Evolutionary conservation across 345 rosid species (phyloP).

Genomic region (Passiflora organensis): DNA sequence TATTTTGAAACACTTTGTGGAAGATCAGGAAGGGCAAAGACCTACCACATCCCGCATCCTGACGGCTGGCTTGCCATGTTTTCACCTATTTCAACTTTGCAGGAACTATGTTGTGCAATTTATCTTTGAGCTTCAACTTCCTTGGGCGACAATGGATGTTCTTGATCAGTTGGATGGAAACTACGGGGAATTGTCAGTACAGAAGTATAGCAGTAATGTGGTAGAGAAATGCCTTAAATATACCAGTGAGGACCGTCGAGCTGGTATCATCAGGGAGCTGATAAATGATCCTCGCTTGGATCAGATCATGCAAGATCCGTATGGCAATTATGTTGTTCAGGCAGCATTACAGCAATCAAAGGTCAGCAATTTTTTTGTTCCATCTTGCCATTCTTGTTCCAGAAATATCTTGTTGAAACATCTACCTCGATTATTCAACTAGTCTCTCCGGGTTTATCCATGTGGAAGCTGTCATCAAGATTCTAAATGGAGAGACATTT

Average conservation of each 20-base stretch:
- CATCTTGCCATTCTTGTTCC: not conserved
- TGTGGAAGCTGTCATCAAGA: no score
- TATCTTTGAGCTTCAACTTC: slow-evolving; percentile 56
- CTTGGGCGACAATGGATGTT: slow-evolving; percentile 46
- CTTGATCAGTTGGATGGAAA: slow-evolving; percentile 62
- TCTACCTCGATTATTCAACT: no score
- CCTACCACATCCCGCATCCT: no score
- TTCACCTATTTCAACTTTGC: slow-evolving; percentile 6
- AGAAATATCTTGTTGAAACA: not conserved
- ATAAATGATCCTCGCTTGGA: slow-evolving; percentile 47
- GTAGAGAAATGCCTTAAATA: slow-evolving; percentile 73
- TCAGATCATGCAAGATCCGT: slow-evolving; percentile 81
- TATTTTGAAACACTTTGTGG: no score
- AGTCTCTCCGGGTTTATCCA: no score
- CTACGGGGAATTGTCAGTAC: slow-evolving; percentile 71
- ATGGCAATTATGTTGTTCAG: slow-evolving; percentile 77
- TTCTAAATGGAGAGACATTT: no score
- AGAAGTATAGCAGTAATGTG: slow-evolving; percentile 87
- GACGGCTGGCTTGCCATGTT: no score
- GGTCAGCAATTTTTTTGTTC: slow-evolving; percentile 28
- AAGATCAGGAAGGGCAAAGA: no score
- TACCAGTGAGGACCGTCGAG: slow-evolving; percentile 42
- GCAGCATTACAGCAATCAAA: slow-evolving; percentile 64
- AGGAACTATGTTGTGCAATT: slow-evolving; percentile 81
- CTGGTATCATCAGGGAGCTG: slow-evolving; percentile 50